Conservation (phyloP, 148 eudicot species). For the Chenopodium suecicum region DNA sequence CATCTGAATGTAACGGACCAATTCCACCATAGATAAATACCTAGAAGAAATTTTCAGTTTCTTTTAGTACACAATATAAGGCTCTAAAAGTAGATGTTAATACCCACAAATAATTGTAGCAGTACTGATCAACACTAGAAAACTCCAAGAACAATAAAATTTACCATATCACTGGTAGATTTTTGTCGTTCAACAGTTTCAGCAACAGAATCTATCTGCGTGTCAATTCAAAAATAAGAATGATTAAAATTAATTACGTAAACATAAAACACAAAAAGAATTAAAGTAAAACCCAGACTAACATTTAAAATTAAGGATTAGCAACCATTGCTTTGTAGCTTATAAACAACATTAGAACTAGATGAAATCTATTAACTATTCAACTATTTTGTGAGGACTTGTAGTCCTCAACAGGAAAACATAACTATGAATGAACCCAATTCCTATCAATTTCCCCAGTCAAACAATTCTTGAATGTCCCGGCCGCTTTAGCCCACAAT, state of each 20-base stretch:
- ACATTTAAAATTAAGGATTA: not conserved
- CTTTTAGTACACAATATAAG: not conserved
- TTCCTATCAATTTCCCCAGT: not conserved
- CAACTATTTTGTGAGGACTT: not conserved
- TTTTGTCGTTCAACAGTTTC: constrained; percentile 77
- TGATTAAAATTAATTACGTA: not conserved
- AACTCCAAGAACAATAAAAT: constrained; percentile 1
- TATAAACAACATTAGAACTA: not conserved
- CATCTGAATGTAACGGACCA: constrained; percentile 91
- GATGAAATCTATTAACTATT: not conserved
- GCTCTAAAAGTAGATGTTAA: not conserved
- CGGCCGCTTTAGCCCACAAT: too few species aligned
- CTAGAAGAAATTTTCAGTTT: constrained; percentile 38
- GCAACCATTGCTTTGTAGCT: not conserved
- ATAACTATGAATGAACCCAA: not conserved
- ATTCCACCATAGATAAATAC: constrained; percentile 96
- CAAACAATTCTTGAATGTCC: too few species aligned
- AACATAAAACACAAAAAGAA: not conserved
- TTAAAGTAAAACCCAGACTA: not conserved
- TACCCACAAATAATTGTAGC: not conserved
- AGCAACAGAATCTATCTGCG: constrained; percentile 89
- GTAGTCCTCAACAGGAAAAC: not conserved
- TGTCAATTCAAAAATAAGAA: constrained; percentile 8
- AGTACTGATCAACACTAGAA: not conserved
- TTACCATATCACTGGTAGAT: constrained; percentile 80